Evolutionary conservation across 129 eudicot genomes (phyloP).

Genomic region (Deinandra increscens): DNA sequence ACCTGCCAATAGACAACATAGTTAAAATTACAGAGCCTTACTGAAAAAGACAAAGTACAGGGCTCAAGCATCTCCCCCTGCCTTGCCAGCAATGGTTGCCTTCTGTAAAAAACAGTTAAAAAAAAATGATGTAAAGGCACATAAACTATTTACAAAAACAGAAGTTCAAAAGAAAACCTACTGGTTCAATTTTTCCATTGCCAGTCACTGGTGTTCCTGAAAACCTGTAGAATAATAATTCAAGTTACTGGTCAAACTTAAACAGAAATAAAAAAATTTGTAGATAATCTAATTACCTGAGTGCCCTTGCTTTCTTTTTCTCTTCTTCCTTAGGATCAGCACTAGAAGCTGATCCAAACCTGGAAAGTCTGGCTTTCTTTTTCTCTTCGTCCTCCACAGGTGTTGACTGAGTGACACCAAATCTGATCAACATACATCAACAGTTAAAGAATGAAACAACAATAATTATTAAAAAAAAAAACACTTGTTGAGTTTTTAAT

Average conservation of each 20-base stretch:
- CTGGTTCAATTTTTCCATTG: conserved; percentile 40
- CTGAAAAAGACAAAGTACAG: conserved; percentile 19
- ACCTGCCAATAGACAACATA: conserved; percentile 33
- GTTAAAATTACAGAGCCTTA: conserved; percentile 24
- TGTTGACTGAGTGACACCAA: conserved; percentile 54
- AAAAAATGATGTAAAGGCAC: background rate
- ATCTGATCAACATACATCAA: conserved; percentile 44
- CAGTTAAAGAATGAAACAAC: conserved; percentile 4
- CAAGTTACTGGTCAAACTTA: background rate
- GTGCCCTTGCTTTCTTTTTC: conserved; percentile 93
- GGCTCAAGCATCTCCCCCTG: conserved; percentile 57
- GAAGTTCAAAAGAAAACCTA: conserved; percentile 14
- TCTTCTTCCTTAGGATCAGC: conserved; percentile 68
- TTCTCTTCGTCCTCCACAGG: conserved; percentile 71
- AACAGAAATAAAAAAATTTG: background rate
- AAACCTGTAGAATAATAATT: conserved; percentile 51
- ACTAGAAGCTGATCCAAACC: conserved; percentile 60
- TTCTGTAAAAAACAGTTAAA: conserved; percentile 36
- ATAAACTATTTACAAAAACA: background rate
- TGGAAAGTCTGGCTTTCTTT: conserved; percentile 91
- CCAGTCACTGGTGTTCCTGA: conserved; percentile 49
- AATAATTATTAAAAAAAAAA: background rate
- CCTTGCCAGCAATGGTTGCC: conserved; percentile 48
- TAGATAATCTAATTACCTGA: conserved; percentile 47
- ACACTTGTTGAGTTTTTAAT: background rate